A percentile compares a stretch with the other conserved stretches of the same genome.
phyloP scores from a whole-genome alignment of 345 rosid species.

The Pistacia vera region DNA sequence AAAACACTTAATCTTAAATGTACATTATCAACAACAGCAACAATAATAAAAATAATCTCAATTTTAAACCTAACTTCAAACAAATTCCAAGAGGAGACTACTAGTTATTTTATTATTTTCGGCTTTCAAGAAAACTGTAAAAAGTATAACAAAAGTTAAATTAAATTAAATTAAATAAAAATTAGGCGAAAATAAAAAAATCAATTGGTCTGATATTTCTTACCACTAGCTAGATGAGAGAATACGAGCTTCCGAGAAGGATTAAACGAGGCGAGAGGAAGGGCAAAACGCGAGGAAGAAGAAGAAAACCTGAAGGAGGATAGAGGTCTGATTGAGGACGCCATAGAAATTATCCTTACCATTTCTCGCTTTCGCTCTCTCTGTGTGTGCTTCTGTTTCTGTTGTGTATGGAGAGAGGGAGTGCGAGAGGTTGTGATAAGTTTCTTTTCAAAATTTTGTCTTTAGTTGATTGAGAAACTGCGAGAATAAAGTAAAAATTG shows the following conservation, averaged over 20 bases:
- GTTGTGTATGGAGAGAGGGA: not conserved
- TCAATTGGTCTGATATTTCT: not conserved
- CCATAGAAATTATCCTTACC: conserved; percentile 79
- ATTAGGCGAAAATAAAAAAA: not conserved
- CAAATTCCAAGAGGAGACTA: not conserved
- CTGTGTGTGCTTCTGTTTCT: not conserved
- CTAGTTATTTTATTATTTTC: not conserved
- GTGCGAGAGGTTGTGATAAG: not conserved
- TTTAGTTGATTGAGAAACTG: not conserved
- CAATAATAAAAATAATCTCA: not conserved
- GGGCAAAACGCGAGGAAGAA: conserved; percentile 39
- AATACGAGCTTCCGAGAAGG: conserved; percentile 47
- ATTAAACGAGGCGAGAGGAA: conserved; percentile 29
- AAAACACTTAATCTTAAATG: not conserved
- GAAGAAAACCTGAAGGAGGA: conserved; percentile 46
- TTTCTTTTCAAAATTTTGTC: not conserved
- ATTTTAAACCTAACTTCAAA: conserved; percentile 1
- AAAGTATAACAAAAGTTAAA: not conserved
- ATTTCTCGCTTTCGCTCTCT: conserved; percentile 21
- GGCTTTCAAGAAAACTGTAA: not conserved
- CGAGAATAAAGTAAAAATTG: not conserved
- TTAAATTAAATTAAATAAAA: not conserved
- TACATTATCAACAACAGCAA: not conserved
- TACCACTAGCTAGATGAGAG: conserved; percentile 58
- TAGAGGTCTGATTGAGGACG: conserved; percentile 75